Evolutionary conservation across 805 yeast species (phyloP).

Genomic region (Komagataella pastoris): DNA sequence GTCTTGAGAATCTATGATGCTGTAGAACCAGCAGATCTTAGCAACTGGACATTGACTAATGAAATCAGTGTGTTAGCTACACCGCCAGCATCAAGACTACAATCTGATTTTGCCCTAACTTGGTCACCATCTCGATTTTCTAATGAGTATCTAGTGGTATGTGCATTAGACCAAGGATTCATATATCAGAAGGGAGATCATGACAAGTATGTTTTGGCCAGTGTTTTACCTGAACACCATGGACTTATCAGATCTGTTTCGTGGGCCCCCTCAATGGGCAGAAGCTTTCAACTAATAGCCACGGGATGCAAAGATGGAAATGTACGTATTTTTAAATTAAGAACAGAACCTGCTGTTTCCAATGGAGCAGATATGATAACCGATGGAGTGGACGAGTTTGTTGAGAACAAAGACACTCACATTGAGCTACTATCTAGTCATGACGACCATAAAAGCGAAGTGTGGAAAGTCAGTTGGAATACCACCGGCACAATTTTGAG

Average conservation of each 20-base stretch:
- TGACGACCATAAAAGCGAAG: slow-evolving; percentile 74
- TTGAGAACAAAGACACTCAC: slow-evolving; percentile 9
- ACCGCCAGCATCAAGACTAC: slow-evolving; percentile 71
- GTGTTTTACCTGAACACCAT: slow-evolving; percentile 68
- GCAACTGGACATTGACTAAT: slow-evolving; percentile 66
- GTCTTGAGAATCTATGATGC: slow-evolving; percentile 76
- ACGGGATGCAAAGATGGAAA: slow-evolving; percentile 94
- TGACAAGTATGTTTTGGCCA: slow-evolving; percentile 41
- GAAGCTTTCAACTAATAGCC: slow-evolving; percentile 78
- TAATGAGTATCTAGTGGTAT: slow-evolving; percentile 68
- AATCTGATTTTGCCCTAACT: slow-evolving; percentile 71
- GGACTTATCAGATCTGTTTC: slow-evolving; percentile 80
- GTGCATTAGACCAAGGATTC: slow-evolving; percentile 79
- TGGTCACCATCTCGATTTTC: slow-evolving; percentile 88
- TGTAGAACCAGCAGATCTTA: slow-evolving; percentile 76
- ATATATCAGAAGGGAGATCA: slow-evolving; percentile 42
- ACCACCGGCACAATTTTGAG: slow-evolving; percentile 84
- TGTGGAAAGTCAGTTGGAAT: slow-evolving; percentile 96
- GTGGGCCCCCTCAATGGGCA: slow-evolving; percentile 97
- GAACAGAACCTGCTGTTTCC: slow-evolving; percentile 22
- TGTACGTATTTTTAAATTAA: slow-evolving; percentile 70
- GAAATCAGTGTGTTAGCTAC: slow-evolving; percentile 54
- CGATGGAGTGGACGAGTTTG: background rate
- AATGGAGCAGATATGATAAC: background rate
- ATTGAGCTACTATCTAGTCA: slow-evolving; percentile 55